Percentiles rank a stretch among this genome's conserved stretches.
These are phyloP conservation scores for Globisporangium nunn DNA, from an alignment of 352 stramenopile species.

Conservation along the genomic window DNA sequence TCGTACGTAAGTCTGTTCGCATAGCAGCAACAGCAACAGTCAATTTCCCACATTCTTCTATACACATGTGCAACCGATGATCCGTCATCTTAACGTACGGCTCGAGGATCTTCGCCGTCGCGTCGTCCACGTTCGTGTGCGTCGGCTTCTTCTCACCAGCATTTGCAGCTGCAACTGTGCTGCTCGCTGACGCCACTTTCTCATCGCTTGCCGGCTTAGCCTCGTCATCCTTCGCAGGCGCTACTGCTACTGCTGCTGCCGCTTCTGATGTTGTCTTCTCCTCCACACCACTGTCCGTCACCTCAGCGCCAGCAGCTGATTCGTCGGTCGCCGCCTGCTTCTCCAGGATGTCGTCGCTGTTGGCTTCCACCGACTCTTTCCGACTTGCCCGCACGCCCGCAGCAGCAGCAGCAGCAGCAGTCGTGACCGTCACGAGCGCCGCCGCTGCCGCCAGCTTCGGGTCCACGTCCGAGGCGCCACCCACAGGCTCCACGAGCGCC, in stretches of 20 bases:
- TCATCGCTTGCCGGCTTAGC: no score
- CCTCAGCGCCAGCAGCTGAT: not conserved
- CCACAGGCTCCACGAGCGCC: not conserved
- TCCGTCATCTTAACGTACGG: conserved; percentile 20
- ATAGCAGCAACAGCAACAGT: not conserved
- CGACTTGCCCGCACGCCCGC: not conserved
- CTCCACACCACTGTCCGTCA: not conserved
- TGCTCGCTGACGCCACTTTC: not conserved
- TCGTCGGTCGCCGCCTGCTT: conserved; percentile 4
- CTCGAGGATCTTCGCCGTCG: conserved; percentile 51
- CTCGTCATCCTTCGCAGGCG: not conserved
- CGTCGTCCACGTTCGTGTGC: conserved; percentile 55
- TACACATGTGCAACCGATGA: not conserved
- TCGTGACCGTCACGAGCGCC: not conserved
- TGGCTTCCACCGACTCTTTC: not conserved
- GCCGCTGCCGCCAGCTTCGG: not conserved
- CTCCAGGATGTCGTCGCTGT: conserved; percentile 13
- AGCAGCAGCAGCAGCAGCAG: not conserved
- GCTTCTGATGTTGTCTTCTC: not conserved
- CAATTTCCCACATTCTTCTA: not conserved
- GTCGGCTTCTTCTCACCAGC: conserved; percentile 11
- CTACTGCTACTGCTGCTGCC: not conserved
- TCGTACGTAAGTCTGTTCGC: conserved; percentile 42
- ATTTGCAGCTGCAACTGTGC: not conserved
- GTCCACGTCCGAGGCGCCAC: not conserved